Evolutionary conservation across 148 eudicot genomes (phyloP).

Genomic region (Rhododendron mucronatum): DNA sequence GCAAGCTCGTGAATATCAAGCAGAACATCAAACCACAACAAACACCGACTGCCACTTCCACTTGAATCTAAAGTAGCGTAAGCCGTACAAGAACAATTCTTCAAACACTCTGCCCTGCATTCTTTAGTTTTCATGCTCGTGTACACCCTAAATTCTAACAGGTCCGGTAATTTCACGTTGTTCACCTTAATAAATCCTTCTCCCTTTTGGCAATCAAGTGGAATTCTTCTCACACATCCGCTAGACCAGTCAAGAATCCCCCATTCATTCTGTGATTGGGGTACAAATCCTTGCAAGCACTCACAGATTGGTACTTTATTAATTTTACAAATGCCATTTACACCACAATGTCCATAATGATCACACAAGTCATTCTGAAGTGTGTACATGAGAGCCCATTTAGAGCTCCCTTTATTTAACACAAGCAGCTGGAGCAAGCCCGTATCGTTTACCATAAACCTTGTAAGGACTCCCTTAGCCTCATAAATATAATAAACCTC

Average conservation of each 20-base stretch:
- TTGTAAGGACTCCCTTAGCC: too few species aligned
- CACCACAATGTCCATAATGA: slow-evolving; percentile 17
- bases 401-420: slow-evolving; percentile 12
- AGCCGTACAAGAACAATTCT: slow-evolving; percentile 18
- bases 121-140: slow-evolving; percentile 1
- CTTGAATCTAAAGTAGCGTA: slow-evolving; percentile 6
- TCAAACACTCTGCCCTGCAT: slow-evolving; percentile 8
- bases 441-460: too few species aligned
- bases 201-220: slow-evolving; percentile 5
- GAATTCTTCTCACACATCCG: slow-evolving; percentile 18
- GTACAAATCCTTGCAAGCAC: slow-evolving; percentile 21
- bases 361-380: slow-evolving; percentile 20
- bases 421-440: slow-evolving; percentile 12
- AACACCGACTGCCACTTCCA: slow-evolving; percentile 9
- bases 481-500: too few species aligned
- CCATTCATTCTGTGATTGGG: slow-evolving; percentile 15
- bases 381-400: slow-evolving; percentile 10
- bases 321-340: slow-evolving; percentile 17
- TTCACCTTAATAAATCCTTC: neutral
- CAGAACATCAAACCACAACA: slow-evolving; percentile 14
- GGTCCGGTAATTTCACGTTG: slow-evolving; percentile 7
- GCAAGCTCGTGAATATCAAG: slow-evolving; percentile 12
- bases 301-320: slow-evolving; percentile 10
- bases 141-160: neutral
- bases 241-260: slow-evolving; percentile 5